phyloP scores from a whole-genome alignment of 2,329 filamentous ascomycete species.

The Fonsecaea multimorphosa region DNA sequence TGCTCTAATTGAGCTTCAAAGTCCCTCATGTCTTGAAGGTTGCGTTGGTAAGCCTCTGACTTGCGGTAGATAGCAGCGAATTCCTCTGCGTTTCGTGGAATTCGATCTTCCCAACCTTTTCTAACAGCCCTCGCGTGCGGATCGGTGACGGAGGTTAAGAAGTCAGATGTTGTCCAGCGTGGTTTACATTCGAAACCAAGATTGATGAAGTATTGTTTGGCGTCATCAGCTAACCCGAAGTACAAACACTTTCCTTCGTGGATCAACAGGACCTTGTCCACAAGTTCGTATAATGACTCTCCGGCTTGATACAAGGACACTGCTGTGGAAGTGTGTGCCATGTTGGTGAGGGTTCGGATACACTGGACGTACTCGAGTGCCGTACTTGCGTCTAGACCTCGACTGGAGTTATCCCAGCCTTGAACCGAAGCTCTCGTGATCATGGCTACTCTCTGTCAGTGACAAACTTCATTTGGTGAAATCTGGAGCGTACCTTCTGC shows the following conservation, averaged over 20 bases:
- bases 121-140: conserved; percentile 63
- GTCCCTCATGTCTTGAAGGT: conserved; percentile 57
- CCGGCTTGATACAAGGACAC: conserved; percentile 75
- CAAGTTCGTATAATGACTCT: conserved; percentile 59
- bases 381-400: conserved; percentile 74
- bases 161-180: conserved; percentile 75
- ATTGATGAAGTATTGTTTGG: conserved; percentile 71
- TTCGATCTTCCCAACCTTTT: conserved; percentile 62
- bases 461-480: conserved; percentile 59
- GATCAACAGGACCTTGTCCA: conserved; percentile 72
- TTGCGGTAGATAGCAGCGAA: conserved; percentile 60
- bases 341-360: conserved; percentile 68
- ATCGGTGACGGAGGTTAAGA: conserved; percentile 72
- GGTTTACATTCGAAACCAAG: conserved; percentile 75
- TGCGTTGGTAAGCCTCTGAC: conserved; percentile 53
- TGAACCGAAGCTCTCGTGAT: conserved; percentile 69
- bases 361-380: conserved; percentile 75
- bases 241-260: conserved; percentile 74
- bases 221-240: conserved; percentile 68
- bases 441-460: conserved; percentile 68
- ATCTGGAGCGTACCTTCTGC: conserved; percentile 20
- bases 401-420: conserved; percentile 79
- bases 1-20: conserved; percentile 59
- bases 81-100: conserved; percentile 61
- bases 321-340: conserved; percentile 65